Base-by-base conservation (phyloP, 2,329 filamentous ascomycete species). In the Juglanconis juglandina region DNA sequence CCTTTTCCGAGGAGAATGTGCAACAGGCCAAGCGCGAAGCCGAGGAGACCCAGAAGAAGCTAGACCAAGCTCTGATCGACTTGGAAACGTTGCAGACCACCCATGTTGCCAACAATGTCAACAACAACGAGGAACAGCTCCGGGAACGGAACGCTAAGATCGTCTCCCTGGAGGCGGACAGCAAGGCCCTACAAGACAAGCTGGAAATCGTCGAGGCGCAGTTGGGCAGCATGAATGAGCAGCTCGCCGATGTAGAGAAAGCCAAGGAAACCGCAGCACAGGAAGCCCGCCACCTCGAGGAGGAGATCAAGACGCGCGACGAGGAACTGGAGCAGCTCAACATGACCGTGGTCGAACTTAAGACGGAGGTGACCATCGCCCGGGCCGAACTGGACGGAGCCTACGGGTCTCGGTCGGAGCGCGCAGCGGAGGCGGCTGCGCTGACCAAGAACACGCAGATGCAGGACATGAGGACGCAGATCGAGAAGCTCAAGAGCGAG, bases 361-460 rank as follows among this genome's bases (percentile, higher is more conserved):
- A 86, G 77, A 86, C 83, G 56, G 84, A 87, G 67, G 76, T 85
- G 61, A 85, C 83, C 50, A 80, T 86, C 66, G 81, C 82, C 54
- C 81, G 83, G 68, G 84, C 84, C 17, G 84, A 87, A 71, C 78
- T 87, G 35, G 84, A 87, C 64, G 82, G 82, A 59, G 84, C 84
- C 33, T 86, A 86, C 68, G 84, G 84, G 60, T 80, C 81, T 60
- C 80, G 83, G 61, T 79, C 81, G 60, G 79, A 87, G 72, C 81
- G 84, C 30, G 83, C 84, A 24, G 80, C 81, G 11, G 83, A 86
- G 65, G 79, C 81, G 24, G 84, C 84, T 1, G 81, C 81, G 50
- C 73, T 77, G 51, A 70, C 81, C 66, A 81, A 83, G 71, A 77
- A 73, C 59, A 75, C 74, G n/a, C 78, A 83, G 68, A 72, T 78